Evolutionary conservation across 1,139 yeast species (phyloP), one percentile per base, ranked within the genome.

Genomic region (Geotrichum bryndzae): DNA sequence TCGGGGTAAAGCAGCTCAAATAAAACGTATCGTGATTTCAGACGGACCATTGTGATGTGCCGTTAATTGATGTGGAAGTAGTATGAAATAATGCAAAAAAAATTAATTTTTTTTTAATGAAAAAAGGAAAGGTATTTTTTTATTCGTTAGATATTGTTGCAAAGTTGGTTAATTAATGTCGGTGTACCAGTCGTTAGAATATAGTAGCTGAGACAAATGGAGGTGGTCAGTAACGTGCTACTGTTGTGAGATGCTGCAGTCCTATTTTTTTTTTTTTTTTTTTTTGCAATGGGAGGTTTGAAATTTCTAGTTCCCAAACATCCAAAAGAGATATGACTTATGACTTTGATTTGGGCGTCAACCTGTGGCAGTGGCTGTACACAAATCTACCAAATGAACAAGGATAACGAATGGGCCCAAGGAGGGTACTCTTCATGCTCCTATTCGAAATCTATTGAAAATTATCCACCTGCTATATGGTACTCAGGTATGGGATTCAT

Each of bases 21-120:
- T 10, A 91, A 79, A 29, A 92, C 79, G 70, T 92, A 92, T 67
- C 98, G 78, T 41, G 91, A 87, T 73, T 92, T 92, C 55, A 91
- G 79, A 70, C 98, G 82, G 29, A 92, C 98, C 98, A 92, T 91
- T 51, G 7, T 35, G n/a, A n/a, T 11, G 18, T n/a, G 38, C 23
- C 3, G 52, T 22, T 22, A 23, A 2, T 31, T 3, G n/a, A 11
- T 51, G 33, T 11, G 52, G 38, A 29, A 35, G 25, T 10, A 50
- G n/a, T 13, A 29, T 29, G 33, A 29, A 29, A 29, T 8, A 5
- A 52, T 15, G 54, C 35, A 52, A 31, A 15, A 27, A 51, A 25
- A 35, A 11, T 2, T 35, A 1, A 18, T 18, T 18, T 18, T 18
- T 18, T 18, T 18, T 18, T 35, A 15, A 13, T 35, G 3, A 35